These are phyloP conservation scores for Candida buenavistaensis DNA, from an alignment of 1,139 yeast species.

Conservation along the genomic window DNA sequence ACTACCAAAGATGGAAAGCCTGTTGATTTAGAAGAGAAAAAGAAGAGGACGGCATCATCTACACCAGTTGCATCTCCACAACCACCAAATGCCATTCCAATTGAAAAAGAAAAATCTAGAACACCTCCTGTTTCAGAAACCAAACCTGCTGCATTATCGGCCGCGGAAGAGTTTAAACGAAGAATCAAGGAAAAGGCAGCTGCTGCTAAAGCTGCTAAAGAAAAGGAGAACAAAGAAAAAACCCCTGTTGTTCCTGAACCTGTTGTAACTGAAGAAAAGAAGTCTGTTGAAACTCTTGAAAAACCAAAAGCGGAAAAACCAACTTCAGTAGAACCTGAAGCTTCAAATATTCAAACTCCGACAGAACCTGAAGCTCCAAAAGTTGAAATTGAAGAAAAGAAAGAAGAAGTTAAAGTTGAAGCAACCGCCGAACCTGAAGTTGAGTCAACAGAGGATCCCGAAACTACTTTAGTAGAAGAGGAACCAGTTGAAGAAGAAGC, in stretches of 20 bases:
- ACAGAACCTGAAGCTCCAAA: too few species aligned
- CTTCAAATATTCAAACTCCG: constrained; percentile 2
- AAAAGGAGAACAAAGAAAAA: constrained; percentile 16
- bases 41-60: constrained; percentile 25
- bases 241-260: constrained; percentile 14
- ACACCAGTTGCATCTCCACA: constrained; percentile 20
- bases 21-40: constrained; percentile 47
- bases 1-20: constrained; percentile 51
- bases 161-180: constrained; percentile 19
- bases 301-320: not conserved
- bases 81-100: constrained; percentile 14
- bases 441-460: not conserved
- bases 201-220: constrained; percentile 9
- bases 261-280: constrained; percentile 6
- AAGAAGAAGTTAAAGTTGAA: too few species aligned
- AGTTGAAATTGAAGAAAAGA: too few species aligned
- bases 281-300: not conserved
- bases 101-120: constrained; percentile 9
- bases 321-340: constrained; percentile 4
- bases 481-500: constrained; percentile 3
- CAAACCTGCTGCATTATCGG: constrained; percentile 15
- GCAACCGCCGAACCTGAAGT: too few species aligned
- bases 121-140: constrained; percentile 14
- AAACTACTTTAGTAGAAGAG: not conserved
- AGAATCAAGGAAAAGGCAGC: constrained; percentile 17